These are phyloP conservation scores for Carex parvula DNA, from an alignment of 176 grass and related monocot genomes.

Conservation along the genomic window DNA sequence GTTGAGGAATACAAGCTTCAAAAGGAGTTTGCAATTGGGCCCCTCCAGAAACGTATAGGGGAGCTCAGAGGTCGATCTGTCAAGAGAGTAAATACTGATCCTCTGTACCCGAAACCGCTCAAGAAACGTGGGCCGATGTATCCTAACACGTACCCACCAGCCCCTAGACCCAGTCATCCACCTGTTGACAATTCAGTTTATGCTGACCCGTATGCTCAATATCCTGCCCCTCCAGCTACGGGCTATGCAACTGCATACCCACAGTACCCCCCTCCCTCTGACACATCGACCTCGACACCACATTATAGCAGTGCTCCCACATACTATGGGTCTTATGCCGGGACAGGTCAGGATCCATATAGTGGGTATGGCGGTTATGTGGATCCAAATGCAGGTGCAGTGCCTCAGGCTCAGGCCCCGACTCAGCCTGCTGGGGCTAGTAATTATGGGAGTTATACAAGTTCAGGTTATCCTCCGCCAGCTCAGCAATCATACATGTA, in stretches of 20 bases:
- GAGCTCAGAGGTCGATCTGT: conserved; percentile 57
- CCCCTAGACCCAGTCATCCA: not conserved
- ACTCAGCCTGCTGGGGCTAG: conserved; percentile 18
- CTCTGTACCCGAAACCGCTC: conserved; percentile 31
- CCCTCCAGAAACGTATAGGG: conserved; percentile 58
- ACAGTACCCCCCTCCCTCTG: conserved; percentile 34
- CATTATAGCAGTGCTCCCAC: conserved; percentile 28
- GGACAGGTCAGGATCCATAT: not conserved
- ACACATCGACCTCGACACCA: conserved; percentile 28
- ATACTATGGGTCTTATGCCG: conserved; percentile 11
- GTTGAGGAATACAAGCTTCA: conserved; percentile 72
- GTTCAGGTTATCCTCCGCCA: conserved; percentile 30
- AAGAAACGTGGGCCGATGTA: conserved; percentile 35
- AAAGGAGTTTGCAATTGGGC: conserved; percentile 60
- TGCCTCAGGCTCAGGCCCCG: not conserved
- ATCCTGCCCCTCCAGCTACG: conserved; percentile 34
- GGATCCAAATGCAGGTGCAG: not conserved
- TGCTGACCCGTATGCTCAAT: conserved; percentile 28
- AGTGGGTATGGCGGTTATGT: conserved; percentile 28
- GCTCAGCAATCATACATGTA: conserved; percentile 37
- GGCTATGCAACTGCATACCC: conserved; percentile 27
- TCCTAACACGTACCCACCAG: conserved; percentile 34
- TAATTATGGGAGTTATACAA: conserved; percentile 37
- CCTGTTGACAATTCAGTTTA: not conserved
- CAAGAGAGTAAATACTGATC: conserved; percentile 42